Evolutionary conservation across 1,139 yeast genomes (phyloP), one percentile per base, ranked within the genome.

Genomic region (Candida sanyaensis): DNA sequence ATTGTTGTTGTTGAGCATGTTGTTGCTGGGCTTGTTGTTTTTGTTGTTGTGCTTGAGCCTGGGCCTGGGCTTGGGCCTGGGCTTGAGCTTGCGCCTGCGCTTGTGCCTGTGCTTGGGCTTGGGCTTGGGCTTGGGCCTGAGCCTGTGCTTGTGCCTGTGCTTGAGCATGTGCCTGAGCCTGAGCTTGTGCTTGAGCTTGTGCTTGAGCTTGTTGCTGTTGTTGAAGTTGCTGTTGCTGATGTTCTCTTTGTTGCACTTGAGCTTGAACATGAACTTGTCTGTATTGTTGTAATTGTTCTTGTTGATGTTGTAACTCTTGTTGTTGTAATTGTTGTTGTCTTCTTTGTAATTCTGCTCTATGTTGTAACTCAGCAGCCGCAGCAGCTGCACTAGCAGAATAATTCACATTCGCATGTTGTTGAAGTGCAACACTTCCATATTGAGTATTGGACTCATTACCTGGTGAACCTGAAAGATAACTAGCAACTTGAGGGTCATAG

Each of bases 361-460:
- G 65, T 42, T 61, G 64, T 34, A 59, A 54, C 41, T 61, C 63
- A 9, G 59, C 58, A 23, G 61, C 61, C 23, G 53, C 61, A 23
- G 50, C 37, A 36, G 49, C 45, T 17, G 45, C 26, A 29, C 66
- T 44, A 56, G 64, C 36, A 50, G 58, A 38, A 59, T 65, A 32
- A 69, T 57, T 39, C 66, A 60, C 54, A 72, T 58, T 53, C 66
- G 71, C 55, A 63, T 65, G 44, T 68, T 64, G 40, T 69, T 66
- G 30, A 71, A 65, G 44, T 70, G 71, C 65, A 63, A 67, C 64
- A 64, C 64, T 46, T 36, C 37, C 36, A 36, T 39, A 46, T 7
- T 44, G 23, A 12, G 23, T 36, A 10, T 42, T 31, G 30, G 44
- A 33, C 6, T 42, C 45, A n/a, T 31, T 31, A 28, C n/a, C 33